Evolutionary conservation across 139 green algal genomes (phyloP), one percentile per base, ranked within the genome.

Genomic region (Chlorella sp.): DNA sequence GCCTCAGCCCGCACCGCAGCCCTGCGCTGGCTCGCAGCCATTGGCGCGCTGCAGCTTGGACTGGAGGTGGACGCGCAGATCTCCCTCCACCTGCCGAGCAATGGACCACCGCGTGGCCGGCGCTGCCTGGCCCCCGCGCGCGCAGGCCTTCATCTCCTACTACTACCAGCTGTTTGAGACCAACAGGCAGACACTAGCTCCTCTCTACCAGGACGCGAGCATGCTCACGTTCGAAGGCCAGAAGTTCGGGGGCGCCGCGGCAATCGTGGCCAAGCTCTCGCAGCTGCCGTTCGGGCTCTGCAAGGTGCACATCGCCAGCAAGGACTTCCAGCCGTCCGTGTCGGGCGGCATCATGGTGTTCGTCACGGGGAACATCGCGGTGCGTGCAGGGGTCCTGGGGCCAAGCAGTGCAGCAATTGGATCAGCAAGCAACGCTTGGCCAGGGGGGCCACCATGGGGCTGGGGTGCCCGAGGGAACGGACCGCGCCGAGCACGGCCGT

Each of bases 151-250:
- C 74, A 83, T 94, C 30, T 80, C 91, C 34, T 93, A 98, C 87
- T 99, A 97, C 75, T 99, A 99, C 71, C 78, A 84, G 31, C 92
- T 94, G 1, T 99, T 99, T 72, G 91, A 96, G 61, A 88, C 63
- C 50, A 94, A 97, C 68, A 73, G 94, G 0, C 59, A 72, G 1
- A 82, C 67, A 0, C 81, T 98, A 26, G 82, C 66, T 0, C 79
- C 69, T 23, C 84, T 99, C 31, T 98, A 98, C 67, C 88, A 93
- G 77, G 89, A 94, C 61, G 61, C 62, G 6, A 89, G 85, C 27
- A 85, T 96, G 70, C 81, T 98, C 29, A 95, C 89, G 1, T 97
- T 95, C 67, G 90, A 97, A 76, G 88, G 90, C 5, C 72, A 90
- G 64, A 90, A 96, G 76, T 87, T 92, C 42, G 73, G 87, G 65